Percentiles rank a stretch among this genome's conserved stretches.
Conservation (phyloP, 805 yeast genomes). For the Suhomyces sp. region DNA sequence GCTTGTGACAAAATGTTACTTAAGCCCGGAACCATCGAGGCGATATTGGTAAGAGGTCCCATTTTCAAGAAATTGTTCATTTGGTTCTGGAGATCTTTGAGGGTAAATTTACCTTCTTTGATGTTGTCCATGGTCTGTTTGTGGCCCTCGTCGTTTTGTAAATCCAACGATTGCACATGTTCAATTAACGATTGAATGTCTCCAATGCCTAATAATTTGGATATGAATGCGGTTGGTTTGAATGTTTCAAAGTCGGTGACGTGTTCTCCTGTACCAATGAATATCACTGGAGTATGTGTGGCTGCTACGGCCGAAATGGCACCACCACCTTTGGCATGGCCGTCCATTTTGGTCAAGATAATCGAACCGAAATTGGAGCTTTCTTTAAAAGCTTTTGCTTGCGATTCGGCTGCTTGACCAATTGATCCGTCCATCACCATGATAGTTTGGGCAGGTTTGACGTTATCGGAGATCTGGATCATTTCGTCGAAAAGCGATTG, state of each 20-base stretch:
- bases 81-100: constrained; percentile 88
- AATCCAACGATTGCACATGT: constrained; percentile 82
- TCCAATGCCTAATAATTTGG: constrained; percentile 93
- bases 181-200: constrained; percentile 93
- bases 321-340: constrained; percentile 99
- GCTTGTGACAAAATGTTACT: constrained; percentile 79
- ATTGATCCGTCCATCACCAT: constrained; percentile 97
- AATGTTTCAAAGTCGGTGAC: constrained; percentile 89
- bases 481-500: constrained; percentile 87
- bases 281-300: constrained; percentile 89
- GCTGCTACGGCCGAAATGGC: constrained; percentile 99
- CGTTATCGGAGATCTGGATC: constrained; percentile 87
- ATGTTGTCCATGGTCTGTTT: constrained; percentile 88
- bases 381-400: constrained; percentile 91
- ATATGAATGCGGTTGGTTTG: constrained; percentile 83
- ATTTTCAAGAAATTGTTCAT: constrained; percentile 93
- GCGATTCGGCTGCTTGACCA: constrained; percentile 97
- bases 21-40: constrained; percentile 92
- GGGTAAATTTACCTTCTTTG: constrained; percentile 91
- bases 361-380: constrained; percentile 92
- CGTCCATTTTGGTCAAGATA: constrained; percentile 93
- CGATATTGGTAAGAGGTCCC: constrained; percentile 95
- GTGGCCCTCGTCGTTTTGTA: constrained; percentile 64
- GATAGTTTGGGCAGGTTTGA: constrained; percentile 91
- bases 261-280: constrained; percentile 98